Percentiles rank a stretch among this genome's conserved stretches.
These are phyloP conservation scores for Phoma sp. DNA, from an alignment of 2,329 filamentous ascomycete genomes.

Conservation along the genomic window DNA sequence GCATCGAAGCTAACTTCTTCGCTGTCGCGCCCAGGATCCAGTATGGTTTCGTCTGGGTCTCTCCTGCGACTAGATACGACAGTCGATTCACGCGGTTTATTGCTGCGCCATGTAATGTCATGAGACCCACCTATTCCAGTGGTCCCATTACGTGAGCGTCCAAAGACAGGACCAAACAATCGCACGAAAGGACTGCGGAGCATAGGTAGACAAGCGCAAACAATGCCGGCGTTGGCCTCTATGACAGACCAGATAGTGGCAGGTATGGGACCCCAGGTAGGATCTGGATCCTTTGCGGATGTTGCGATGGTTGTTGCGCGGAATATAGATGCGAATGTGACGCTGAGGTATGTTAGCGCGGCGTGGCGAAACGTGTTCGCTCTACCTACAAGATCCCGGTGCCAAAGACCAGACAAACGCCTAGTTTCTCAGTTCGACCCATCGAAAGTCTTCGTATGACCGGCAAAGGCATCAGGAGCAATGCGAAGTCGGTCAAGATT, in stretches of 20 bases:
- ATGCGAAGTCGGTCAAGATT: constrained; percentile 27
- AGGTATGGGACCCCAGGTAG: constrained; percentile 32
- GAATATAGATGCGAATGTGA: constrained; percentile 34
- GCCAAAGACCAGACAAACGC: constrained; percentile 30
- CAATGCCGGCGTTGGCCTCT: constrained; percentile 34
- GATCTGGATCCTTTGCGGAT: constrained; percentile 29
- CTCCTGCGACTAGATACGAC: constrained; percentile 14
- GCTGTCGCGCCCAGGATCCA: constrained; percentile 24
- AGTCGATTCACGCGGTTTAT: constrained; percentile 8
- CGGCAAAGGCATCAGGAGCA: constrained; percentile 27
- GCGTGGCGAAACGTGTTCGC: not conserved
- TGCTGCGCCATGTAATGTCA: constrained; percentile 19
- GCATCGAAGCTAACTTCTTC: constrained; percentile 19
- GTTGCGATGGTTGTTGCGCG: constrained; percentile 33
- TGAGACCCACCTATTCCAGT: constrained; percentile 10
- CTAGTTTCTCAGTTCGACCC: constrained; percentile 28
- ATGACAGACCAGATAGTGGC: constrained; percentile 33
- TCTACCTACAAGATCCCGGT: constrained; percentile 30
- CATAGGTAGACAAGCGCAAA: constrained; percentile 32
- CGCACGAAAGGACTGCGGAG: constrained; percentile 30
- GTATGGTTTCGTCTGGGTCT: constrained; percentile 10
- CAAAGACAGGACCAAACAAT: constrained; percentile 30
- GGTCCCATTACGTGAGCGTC: constrained; percentile 17
- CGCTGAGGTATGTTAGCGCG: constrained; percentile 19
- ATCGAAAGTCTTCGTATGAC: constrained; percentile 28